Percentiles rank a stretch among this genome's conserved stretches.
Conservation (phyloP, 176 grass and related monocot species). For the Triticum timopheevii region DNA sequence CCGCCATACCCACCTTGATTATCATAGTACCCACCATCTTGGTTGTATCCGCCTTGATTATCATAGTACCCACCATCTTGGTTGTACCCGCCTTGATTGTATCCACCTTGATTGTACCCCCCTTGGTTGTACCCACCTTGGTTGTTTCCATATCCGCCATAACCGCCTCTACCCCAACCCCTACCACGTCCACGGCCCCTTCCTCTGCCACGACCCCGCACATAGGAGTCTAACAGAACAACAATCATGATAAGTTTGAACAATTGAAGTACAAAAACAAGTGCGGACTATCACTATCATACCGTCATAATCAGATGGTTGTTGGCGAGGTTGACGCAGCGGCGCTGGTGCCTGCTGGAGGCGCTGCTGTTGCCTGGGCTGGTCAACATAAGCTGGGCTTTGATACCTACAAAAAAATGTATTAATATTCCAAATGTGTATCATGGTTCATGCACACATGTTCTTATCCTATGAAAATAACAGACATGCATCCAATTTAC, state of each 20-base stretch:
- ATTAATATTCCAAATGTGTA: slow-evolving; percentile 4
- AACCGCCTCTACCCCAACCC: slow-evolving; percentile 73
- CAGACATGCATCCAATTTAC: slow-evolving; percentile 37
- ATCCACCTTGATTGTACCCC: slow-evolving; percentile 64
- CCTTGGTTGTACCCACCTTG: slow-evolving; percentile 65
- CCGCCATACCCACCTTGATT: slow-evolving; percentile 65
- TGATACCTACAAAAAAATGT: slow-evolving; percentile 62
- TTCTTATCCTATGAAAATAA: background rate
- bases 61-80: slow-evolving; percentile 46
- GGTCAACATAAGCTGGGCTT: slow-evolving; percentile 58
- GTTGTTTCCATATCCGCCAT: slow-evolving; percentile 61
- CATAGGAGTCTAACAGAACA: slow-evolving; percentile 51
- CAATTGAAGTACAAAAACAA: background rate
- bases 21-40: slow-evolving; percentile 50
- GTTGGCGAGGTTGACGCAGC: slow-evolving; percentile 44
- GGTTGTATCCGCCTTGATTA: slow-evolving; percentile 53
- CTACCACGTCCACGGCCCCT: slow-evolving; percentile 60
- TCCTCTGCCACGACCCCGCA: slow-evolving; percentile 53
- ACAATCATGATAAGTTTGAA: background rate
- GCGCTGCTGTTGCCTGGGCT: slow-evolving; percentile 56
- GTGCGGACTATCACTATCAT: background rate
- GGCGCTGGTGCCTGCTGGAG: slow-evolving; percentile 49
- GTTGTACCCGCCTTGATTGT: slow-evolving; percentile 52
- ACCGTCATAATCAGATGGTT: slow-evolving; percentile 63
- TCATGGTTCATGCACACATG: background rate